These are phyloP conservation scores for Colletotrichum sidae DNA, from an alignment of 2,329 filamentous ascomycete genomes.

Conservation along the genomic window DNA sequence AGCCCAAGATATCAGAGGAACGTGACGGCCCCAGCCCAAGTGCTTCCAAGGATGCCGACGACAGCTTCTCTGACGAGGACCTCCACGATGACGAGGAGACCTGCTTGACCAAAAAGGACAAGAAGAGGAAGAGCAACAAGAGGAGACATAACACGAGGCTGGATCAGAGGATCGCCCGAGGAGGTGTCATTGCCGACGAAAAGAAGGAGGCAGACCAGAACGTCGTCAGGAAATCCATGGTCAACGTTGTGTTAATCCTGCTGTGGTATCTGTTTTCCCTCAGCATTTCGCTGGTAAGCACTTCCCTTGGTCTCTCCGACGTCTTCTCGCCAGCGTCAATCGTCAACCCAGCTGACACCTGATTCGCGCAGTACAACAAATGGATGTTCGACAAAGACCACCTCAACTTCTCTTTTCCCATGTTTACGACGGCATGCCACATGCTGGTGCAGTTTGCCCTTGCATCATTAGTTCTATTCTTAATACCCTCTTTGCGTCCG, in stretches of 20 bases:
- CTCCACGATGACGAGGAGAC: conserved; percentile 90
- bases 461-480: conserved; percentile 80
- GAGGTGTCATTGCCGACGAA: conserved; percentile 75
- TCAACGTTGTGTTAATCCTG: conserved; percentile 85
- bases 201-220: conserved; percentile 80
- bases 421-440: conserved; percentile 95
- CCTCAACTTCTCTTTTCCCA: conserved; percentile 91
- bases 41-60: conserved; percentile 51
- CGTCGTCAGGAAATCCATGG: conserved; percentile 74
- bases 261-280: conserved; percentile 94
- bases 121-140: conserved; percentile 73
- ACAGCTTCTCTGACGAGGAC: conserved; percentile 77
- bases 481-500: conserved; percentile 86
- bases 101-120: conserved; percentile 81
- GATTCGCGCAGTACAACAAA: conserved; percentile 86
- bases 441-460: conserved; percentile 95
- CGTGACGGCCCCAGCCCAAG: conserved; percentile 39
- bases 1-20: conserved; percentile 61
- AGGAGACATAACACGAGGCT: conserved; percentile 75
- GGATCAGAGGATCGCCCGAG: conserved; percentile 75
- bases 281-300: conserved; percentile 85
- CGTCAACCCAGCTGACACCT: conserved; percentile 43
- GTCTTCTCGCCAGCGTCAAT: conserved; percentile 7
- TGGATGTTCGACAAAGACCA: conserved; percentile 96
- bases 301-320: conserved; percentile 10